A percentile compares a stretch with the other conserved stretches of the same genome.
Conservation (phyloP, 2,329 filamentous ascomycete genomes). For the Fusarium hostae region DNA sequence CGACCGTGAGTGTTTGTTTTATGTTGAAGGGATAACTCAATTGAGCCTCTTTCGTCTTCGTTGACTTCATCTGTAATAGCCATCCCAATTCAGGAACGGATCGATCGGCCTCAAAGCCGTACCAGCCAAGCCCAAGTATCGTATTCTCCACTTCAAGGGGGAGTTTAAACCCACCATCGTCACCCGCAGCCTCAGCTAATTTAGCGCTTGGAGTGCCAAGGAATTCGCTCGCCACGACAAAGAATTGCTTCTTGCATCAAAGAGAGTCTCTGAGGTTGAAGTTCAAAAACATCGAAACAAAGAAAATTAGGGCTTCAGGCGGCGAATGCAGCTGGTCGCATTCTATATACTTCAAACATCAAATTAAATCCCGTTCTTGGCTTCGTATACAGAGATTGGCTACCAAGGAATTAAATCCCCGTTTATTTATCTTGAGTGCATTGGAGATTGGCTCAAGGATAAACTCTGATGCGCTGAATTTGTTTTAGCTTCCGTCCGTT, state of each 20-base stretch:
- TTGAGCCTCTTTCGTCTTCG: not conserved
- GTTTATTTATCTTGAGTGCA: conserved; percentile 1
- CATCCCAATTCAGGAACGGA: conserved; percentile 13
- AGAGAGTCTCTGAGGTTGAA: not conserved
- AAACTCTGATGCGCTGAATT: conserved; percentile 17
- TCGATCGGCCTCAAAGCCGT: conserved; percentile 31
- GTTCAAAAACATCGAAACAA: not conserved
- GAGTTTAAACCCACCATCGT: conserved; percentile 7
- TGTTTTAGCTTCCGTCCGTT: conserved; percentile 20
- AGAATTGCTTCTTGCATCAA: conserved; percentile 20
- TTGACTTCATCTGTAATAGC: not conserved
- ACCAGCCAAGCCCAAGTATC: conserved; percentile 13
- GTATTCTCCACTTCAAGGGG: conserved; percentile 35
- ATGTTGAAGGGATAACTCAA: not conserved
- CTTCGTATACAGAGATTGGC: conserved; percentile 27
- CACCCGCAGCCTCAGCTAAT: conserved; percentile 24
- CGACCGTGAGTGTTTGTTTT: too few relatives aligned
- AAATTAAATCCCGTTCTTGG: conserved; percentile 3
- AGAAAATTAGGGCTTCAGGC: not conserved
- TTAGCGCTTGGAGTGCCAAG: conserved; percentile 22
- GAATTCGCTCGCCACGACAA: conserved; percentile 17
- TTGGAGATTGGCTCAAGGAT: conserved; percentile 23
- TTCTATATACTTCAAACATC: not conserved
- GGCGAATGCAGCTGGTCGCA: not conserved
- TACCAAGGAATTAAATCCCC: conserved; percentile 17